phyloP scores from a whole-genome alignment of 306 rosid species.

The Ochetophila trinervis region DNA sequence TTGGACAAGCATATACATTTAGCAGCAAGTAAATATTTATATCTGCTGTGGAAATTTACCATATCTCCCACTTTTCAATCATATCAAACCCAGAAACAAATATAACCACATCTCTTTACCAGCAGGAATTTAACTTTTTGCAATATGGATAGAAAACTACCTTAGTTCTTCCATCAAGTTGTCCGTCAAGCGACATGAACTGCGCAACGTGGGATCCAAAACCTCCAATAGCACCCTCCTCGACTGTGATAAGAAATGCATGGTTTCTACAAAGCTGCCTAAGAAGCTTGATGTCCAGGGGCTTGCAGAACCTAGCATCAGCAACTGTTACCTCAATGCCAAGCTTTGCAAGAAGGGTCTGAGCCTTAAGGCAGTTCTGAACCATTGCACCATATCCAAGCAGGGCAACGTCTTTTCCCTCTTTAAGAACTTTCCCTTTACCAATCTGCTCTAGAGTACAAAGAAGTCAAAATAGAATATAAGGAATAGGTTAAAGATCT shows the following conservation, averaged over 20 bases:
- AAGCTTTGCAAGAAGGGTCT: constrained; percentile 35
- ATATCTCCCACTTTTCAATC: neutral
- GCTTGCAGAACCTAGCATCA: constrained; percentile 64
- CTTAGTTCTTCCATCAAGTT: constrained; percentile 72
- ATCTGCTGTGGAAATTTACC: neutral
- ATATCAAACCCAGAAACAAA: neutral
- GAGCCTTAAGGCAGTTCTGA: constrained; percentile 39
- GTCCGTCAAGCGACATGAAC: constrained; percentile 82
- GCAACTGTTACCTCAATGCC: constrained; percentile 43
- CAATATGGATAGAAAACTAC: constrained; percentile 27
- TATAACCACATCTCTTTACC: neutral
- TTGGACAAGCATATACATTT: too few relatives aligned
- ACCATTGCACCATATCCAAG: constrained; percentile 57
- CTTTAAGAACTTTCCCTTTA: constrained; percentile 45
- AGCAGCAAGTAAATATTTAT: too few relatives aligned
- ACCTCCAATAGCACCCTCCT: constrained; percentile 95
- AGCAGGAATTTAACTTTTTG: neutral
- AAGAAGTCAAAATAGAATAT: constrained; percentile 14
- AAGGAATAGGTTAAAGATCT: neutral
- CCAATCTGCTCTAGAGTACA: constrained; percentile 42
- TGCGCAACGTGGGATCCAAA: constrained; percentile 95
- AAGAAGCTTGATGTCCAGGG: constrained; percentile 64
- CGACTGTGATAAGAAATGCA: constrained; percentile 77
- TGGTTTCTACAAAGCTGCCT: constrained; percentile 78
- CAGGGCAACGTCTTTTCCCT: constrained; percentile 51